Evolutionary conservation across 1,139 yeast genomes (phyloP), one percentile per base, ranked within the genome.

Genomic region (Diutina pseudorugosa): DNA sequence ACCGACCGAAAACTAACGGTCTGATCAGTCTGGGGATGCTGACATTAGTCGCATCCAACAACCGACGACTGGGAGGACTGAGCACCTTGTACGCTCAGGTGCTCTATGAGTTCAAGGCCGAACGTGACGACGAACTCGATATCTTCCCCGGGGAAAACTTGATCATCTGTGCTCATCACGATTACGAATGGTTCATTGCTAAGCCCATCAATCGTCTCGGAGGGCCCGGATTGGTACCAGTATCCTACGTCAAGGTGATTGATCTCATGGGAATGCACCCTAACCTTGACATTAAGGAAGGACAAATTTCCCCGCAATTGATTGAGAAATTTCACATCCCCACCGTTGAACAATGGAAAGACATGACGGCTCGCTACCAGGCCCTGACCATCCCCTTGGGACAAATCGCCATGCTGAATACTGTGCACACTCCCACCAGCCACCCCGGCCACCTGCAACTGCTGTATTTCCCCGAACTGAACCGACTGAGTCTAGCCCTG

Each of bases 161-260:
- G 59, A 87, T 90, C 45, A 82, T 93, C 18, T 93, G 96, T 67
- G 98, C 98, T 2, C 97, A 91, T 67, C 95, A 93, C 62, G 93
- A 89, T 55, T 88, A 77, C 59, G 98, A 93, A 68, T 93, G 98
- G 98, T 91, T 90, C 62, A 94, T 93, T 55, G 98, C 98, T 14
- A 93, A 93, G 65, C 97, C 97, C 7, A 87, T 93, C 52, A 95
- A 94, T 57, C 75, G 97, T 52, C 73, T 93, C 51, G 98, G 98
- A 16, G 98, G 98, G 0, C 98, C 98, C 0, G 98, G 98, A 0
- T 74, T 93, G 54, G 95, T 93, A 12, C 98, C 98, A 0, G 94
- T 88, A 3, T 80, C 89, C 27, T 93, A 87, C 63, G 95, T 93
- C 36, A 87, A 88, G 62, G 79, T 93, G 50, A 81, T 93, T 47